Evolutionary conservation across 352 stramenopile species (phyloP).

Genomic region (Globisporangium canariense): DNA sequence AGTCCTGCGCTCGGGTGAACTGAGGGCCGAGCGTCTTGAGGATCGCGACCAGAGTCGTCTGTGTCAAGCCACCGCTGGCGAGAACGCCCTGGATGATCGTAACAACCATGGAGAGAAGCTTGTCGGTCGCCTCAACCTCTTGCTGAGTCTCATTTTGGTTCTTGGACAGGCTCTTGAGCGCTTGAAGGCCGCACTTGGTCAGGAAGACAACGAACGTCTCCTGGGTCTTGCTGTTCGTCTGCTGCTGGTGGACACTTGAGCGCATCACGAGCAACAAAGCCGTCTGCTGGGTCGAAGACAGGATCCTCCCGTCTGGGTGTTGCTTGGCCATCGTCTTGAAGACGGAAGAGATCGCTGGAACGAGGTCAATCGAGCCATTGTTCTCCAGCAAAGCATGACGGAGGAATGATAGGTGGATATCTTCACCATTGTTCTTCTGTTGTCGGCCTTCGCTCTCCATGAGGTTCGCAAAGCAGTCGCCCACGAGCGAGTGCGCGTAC

Average conservation of each 20-base stretch:
- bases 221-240: constrained; percentile 7
- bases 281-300: constrained; percentile 28
- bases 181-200: constrained; percentile 16
- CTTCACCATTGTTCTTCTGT: neutral
- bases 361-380: neutral
- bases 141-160: neutral
- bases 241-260: constrained; percentile 4
- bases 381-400: constrained; percentile 17
- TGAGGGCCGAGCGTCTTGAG: constrained; percentile 22
- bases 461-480: constrained; percentile 10
- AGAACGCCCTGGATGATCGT: constrained; percentile 12
- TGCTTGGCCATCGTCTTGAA: constrained; percentile 27
- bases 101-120: constrained; percentile 1
- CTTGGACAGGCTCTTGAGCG: constrained; percentile 10
- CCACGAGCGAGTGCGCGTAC: constrained; percentile 11
- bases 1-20: constrained; percentile 23
- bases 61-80: neutral
- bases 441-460: neutral
- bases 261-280: constrained; percentile 36
- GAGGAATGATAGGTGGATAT: constrained; percentile 16
- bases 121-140: neutral
- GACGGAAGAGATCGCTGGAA: constrained; percentile 9
- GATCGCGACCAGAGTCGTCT: constrained; percentile 2
- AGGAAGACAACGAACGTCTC: constrained; percentile 14
- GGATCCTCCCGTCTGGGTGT: constrained; percentile 21